Percentiles rank a stretch among this genome's conserved stretches.
Evolutionary conservation across 1,284 basidiomycete genomes (phyloP).

Genomic region (Paramarasmius palmivorus): DNA sequence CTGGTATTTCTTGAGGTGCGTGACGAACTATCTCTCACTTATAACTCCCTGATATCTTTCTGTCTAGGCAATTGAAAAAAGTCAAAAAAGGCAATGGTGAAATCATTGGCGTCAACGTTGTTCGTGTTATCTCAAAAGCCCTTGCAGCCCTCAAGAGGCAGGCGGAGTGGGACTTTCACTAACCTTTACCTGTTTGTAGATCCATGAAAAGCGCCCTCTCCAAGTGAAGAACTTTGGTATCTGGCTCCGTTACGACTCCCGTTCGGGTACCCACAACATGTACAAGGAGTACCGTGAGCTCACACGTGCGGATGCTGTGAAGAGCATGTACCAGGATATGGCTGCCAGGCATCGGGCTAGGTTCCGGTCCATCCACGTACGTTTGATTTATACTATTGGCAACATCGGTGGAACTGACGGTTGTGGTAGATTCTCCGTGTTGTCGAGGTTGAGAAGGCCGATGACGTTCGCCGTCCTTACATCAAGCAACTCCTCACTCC

Average conservation of each 20-base stretch:
- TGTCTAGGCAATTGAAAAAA: conserved; percentile 88
- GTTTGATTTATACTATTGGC: conserved; percentile 24
- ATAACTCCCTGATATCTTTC: conserved; percentile 11
- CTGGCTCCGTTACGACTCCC: conserved; percentile 99
- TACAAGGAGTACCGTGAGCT: conserved; percentile 99
- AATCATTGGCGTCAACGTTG: conserved; percentile 97
- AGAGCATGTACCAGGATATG: conserved; percentile 99
- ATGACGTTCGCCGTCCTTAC: conserved; percentile 93
- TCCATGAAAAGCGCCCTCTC: conserved; percentile 94
- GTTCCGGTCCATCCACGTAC: conserved; percentile 96
- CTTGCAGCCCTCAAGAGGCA: conserved; percentile 87
- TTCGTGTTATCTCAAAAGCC: conserved; percentile 62
- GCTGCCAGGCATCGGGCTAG: conserved; percentile 98
- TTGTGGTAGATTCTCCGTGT: conserved; percentile 82
- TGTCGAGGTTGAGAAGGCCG: conserved; percentile 90
- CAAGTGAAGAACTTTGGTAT: conserved; percentile 99
- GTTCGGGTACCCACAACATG: conserved; percentile 98
- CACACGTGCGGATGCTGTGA: conserved; percentile 92
- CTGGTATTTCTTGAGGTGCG: conserved; percentile 97
- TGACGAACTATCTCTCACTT: background rate
- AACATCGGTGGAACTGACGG: background rate
- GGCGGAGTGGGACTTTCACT: conserved; percentile 68
- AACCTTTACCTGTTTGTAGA: conserved; percentile 57
- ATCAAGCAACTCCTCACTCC: conserved; percentile 95
- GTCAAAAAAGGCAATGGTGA: conserved; percentile 99